These are phyloP conservation scores for Penicillium soppii DNA, from an alignment of 495 filamentous ascomycete species.

Conservation along the genomic window DNA sequence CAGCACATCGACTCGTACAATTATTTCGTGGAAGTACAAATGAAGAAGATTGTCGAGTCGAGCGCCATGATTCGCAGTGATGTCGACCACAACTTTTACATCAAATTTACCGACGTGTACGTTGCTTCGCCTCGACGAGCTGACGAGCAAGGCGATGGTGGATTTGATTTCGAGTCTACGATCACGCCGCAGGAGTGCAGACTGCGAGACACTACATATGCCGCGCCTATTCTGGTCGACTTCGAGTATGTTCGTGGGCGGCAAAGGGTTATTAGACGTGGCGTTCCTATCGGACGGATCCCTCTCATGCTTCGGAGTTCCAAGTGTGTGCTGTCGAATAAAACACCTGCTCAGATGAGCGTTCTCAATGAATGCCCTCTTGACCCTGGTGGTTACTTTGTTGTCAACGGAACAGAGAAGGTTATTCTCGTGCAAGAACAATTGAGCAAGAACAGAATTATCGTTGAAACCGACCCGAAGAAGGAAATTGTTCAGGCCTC, in stretches of 20 bases:
- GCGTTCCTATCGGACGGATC: constrained; percentile 81
- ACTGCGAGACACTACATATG: constrained; percentile 91
- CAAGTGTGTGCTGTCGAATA: constrained; percentile 80
- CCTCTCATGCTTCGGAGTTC: constrained; percentile 96
- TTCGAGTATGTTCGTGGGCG: constrained; percentile 80
- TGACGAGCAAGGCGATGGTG: constrained; percentile 59
- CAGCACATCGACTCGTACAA: constrained; percentile 99
- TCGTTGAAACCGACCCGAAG: constrained; percentile 88
- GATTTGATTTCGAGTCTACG: constrained; percentile 54
- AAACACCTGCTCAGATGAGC: constrained; percentile 80
- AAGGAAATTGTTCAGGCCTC: constrained; percentile 92
- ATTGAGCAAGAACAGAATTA: constrained; percentile 96
- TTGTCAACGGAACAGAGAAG: constrained; percentile 96
- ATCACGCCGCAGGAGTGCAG: constrained; percentile 92
- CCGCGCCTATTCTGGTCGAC: constrained; percentile 87
- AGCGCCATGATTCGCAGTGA: constrained; percentile 85
- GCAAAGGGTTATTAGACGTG: constrained; percentile 62
- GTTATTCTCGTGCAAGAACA: constrained; percentile 98
- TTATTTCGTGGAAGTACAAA: constrained; percentile 89
- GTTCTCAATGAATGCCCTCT: constrained; percentile 88
- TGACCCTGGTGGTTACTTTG: constrained; percentile 97
- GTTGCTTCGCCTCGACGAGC: constrained; percentile 74
- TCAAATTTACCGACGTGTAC: constrained; percentile 87
- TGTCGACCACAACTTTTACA: constrained; percentile 82
- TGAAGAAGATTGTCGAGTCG: constrained; percentile 92